Evolutionary conservation across 768 basidiomycete genomes (phyloP), one percentile per base, ranked within the genome.

Genomic region (Podaxis sp.): DNA sequence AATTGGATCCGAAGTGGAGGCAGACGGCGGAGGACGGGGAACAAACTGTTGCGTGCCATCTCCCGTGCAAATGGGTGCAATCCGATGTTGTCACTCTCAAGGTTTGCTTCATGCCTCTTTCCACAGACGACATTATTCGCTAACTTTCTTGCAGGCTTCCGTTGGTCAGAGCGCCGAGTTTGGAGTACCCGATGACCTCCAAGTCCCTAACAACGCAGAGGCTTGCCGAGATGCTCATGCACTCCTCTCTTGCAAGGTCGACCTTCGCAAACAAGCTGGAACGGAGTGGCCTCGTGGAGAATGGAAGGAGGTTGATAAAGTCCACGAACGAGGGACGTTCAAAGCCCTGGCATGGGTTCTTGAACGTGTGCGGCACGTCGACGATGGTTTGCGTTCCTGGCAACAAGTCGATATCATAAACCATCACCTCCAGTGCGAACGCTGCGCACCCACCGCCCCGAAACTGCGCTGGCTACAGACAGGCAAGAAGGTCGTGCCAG

Each of bases 221-320:
- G 83, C 87, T 4, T 98, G 95, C 71, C 73, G 77, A 42, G 82
- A 82, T 63, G 93, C 95, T 0, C 84, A 83, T 57, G 92, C 93
- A 0, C 74, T 98, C 4, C 79, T 98, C 21, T 82, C 87, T 48
- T 94, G 92, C 68, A 79, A 74, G 1, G 89, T 94, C 42, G 85
- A 89, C 38, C 82, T 96, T 55, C 78, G 78, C 13, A 80, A 82
- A 11, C 82, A 90, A 68, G 88, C 87, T 13, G 88, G 88, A 28
- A 68, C 82, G 1, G 89, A 93, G 67, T 98, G 95, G 95, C 84
- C 89, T 4, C 78, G 77, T 32, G 85, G 81, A 11, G 62, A 67
- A 4, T 97, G 92, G 93, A 76, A 73, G 44, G 90, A 93, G 66
- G 85, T 98, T 47, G 93, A 96, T 71, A 89, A 91, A 65, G 77